Evolutionary conservation across 169 alveolate genomes (phyloP), one percentile per base, ranked within the genome.

Genomic region (Pseudocohnilembus persalinus): DNA sequence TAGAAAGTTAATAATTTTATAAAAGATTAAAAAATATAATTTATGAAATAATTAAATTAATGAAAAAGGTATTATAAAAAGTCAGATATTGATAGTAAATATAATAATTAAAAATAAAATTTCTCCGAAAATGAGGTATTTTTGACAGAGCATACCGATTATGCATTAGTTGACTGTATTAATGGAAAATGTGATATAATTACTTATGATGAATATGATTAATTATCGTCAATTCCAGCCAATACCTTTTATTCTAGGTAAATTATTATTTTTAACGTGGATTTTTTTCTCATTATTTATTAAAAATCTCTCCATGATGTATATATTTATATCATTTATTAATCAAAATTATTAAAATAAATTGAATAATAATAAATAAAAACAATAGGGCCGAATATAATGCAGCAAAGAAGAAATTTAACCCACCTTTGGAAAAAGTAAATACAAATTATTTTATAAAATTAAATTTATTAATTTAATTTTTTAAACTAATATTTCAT

Each of bases 371-470:
- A 15, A 73, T 73, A 15, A 73, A 15, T 15, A n/a, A 15, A 15
- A n/a, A 15, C 26, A 25, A 30, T 63, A 79, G 92, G 72, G 89
- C 92, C 28, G 83, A 83, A 79, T 88, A 83, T 83, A 87, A 88
- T 79, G 80, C 84, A 27, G 77, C 77, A n/a, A 80, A 85, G 31
- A 85, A 85, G 74, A 35, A 81, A 31, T 84, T 91, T 34, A 81
- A 79, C n/a, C 95, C 95, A 28, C 89, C 88, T n/a, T 88, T 88
- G 76, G 87, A 87, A 33, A 86, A 83, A 29, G 68, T 49, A 49
- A 49, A 11, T 49, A 49, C 4, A 49, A 49, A 49, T 49, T 49
- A 49, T 4, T 11, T 49, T 49, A 11, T 49, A 11, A 49, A 11
- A 11, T 49, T 11, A 49, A 49, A 49, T 49, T 49, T 4, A 49